Conservation (phyloP, 257 asterid species). For the Vinca minor region DNA sequence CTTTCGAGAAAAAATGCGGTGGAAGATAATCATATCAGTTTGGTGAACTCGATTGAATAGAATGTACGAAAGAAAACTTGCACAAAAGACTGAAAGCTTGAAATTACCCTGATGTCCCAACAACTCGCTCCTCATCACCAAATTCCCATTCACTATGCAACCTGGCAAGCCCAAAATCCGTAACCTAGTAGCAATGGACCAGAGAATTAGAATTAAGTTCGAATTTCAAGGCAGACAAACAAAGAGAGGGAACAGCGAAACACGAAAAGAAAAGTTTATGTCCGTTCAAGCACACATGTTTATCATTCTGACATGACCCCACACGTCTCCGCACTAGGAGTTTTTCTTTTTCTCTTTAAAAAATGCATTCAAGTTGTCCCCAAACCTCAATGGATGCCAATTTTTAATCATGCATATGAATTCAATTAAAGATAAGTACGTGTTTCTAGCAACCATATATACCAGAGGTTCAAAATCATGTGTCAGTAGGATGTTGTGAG, state of each 20-base stretch:
- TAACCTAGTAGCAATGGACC: slow-evolving; percentile 42
- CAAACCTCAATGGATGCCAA: not conserved
- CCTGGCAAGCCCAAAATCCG: slow-evolving; percentile 83
- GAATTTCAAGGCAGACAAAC: not conserved
- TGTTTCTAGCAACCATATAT: slow-evolving; percentile 14
- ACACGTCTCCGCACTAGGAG: not conserved
- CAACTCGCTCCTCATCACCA: slow-evolving; percentile 35
- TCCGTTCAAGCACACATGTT: not conserved
- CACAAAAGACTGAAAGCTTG: slow-evolving; percentile 3
- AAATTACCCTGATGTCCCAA: slow-evolving; percentile 57
- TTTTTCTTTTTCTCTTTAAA: not conserved
- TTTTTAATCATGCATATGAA: not conserved
- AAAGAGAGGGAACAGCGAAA: not conserved
- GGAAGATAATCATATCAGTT: not conserved
- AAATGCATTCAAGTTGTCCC: not conserved
- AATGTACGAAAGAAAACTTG: not conserved
- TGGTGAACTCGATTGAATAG: not conserved
- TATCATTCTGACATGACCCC: not conserved
- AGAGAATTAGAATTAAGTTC: slow-evolving; percentile 6
- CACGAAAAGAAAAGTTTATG: not conserved
- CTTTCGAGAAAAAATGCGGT: not conserved
- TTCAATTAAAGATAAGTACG: not conserved
- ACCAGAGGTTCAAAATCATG: slow-evolving; percentile 94
- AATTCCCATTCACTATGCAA: slow-evolving; percentile 62
- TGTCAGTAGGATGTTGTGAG: slow-evolving; percentile 75